These are phyloP conservation scores for Umbelopsis isabellina DNA, from an alignment of 192 early-diverging fungal genomes.

Conservation along the genomic window DNA sequence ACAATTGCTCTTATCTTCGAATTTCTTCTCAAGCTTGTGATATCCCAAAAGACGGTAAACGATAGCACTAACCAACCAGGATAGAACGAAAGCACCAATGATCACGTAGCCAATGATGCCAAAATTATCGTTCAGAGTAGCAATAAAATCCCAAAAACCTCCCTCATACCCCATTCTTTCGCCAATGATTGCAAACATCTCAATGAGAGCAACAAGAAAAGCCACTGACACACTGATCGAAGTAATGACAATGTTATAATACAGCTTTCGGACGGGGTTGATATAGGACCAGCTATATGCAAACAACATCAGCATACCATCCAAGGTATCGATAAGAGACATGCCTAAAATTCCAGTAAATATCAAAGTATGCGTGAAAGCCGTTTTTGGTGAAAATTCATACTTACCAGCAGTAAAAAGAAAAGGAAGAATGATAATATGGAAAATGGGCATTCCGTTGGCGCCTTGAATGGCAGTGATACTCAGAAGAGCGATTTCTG, in stretches of 20 bases:
- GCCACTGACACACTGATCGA: conserved; percentile 64
- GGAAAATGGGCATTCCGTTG: conserved; percentile 46
- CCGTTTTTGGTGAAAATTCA: not conserved
- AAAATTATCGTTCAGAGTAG: conserved; percentile 47
- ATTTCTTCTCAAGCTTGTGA: conserved; percentile 42
- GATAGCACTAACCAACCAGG: conserved; percentile 44
- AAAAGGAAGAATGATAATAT: conserved; percentile 63
- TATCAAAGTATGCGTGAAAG: not conserved
- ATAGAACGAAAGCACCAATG: conserved; percentile 46
- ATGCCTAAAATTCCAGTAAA: conserved; percentile 50
- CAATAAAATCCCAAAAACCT: conserved; percentile 49
- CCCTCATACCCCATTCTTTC: conserved; percentile 44
- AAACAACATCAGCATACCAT: conserved; percentile 68
- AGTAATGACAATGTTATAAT: conserved; percentile 69
- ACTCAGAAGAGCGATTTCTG: conserved; percentile 61
- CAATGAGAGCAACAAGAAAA: conserved; percentile 55
- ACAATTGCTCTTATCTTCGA: conserved; percentile 19
- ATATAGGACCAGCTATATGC: conserved; percentile 67
- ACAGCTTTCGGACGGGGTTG: conserved; percentile 65
- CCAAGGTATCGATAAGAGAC: conserved; percentile 68
- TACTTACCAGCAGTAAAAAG: conserved; percentile 61
- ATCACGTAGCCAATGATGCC: conserved; percentile 56
- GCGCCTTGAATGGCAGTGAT: conserved; percentile 59
- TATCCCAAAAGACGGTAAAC: conserved; percentile 44
- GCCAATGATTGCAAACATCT: conserved; percentile 55